Percentiles rank a stretch among this genome's conserved stretches.
These are phyloP conservation scores for Zymoseptoria tritici DNA, from an alignment of 2,329 filamentous ascomycete genomes.

Conservation along the genomic window DNA sequence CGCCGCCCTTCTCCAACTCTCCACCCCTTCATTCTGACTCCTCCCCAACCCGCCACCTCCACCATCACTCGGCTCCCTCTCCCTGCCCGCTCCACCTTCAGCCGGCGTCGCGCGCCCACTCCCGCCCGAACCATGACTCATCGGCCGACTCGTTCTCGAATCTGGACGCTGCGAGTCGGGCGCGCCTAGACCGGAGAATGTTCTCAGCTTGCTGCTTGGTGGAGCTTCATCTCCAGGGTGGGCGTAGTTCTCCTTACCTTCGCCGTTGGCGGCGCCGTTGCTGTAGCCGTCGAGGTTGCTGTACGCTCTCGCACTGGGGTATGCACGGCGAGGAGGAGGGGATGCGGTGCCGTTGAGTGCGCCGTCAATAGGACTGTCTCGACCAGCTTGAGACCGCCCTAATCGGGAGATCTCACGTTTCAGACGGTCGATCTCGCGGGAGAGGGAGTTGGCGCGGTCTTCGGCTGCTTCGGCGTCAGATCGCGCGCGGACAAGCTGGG, in stretches of 20 bases:
- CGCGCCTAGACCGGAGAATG: constrained; percentile 6
- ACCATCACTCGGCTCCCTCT: constrained; percentile 2
- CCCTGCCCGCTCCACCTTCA: constrained; percentile 3
- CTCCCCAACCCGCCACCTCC: constrained; percentile 5
- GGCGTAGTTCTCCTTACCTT: constrained; percentile 42
- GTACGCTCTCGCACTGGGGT: constrained; percentile 16
- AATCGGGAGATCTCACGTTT: constrained; percentile 69
- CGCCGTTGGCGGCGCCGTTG: constrained; percentile 15
- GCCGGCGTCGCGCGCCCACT: constrained; percentile 43
- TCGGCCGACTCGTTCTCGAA: constrained; percentile 8
- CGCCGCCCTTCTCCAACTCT: constrained; percentile 95
- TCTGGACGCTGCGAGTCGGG: background rate
- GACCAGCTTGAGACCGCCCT: constrained; percentile 43
- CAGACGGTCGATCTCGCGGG: constrained; percentile 82
- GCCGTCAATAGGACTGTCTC: constrained; percentile 21
- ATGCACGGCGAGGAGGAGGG: constrained; percentile 11
- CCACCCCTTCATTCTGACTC: constrained; percentile 50
- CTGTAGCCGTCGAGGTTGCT: constrained; percentile 8
- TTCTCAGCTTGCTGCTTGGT: constrained; percentile 18
- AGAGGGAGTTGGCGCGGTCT: constrained; percentile 72
- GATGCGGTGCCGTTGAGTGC: constrained; percentile 9
- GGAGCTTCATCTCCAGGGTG: background rate
- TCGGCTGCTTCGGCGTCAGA: constrained; percentile 86
- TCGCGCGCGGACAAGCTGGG: constrained; percentile 83
- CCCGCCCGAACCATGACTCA: constrained; percentile 17